Conservation (phyloP, 768 basidiomycete genomes). For the Piloderma croceum region DNA sequence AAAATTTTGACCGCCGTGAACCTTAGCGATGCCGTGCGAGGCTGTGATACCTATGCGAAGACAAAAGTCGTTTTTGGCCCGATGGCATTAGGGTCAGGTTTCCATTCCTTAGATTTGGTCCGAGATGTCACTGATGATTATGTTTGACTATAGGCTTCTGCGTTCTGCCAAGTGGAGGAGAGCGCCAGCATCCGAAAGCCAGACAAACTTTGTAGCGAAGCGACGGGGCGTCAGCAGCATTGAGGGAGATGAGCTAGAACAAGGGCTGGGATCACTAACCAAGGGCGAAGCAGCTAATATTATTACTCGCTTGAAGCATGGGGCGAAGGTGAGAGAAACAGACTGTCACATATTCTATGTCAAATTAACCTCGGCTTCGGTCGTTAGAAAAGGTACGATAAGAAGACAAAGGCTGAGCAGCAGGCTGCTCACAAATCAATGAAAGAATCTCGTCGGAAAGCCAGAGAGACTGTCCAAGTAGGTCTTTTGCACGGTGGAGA, state of each 20-base stretch:
- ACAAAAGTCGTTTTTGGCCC: conserved; percentile 50
- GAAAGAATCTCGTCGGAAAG: conserved; percentile 48
- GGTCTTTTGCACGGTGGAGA: conserved; percentile 40
- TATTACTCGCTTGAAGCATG: conserved; percentile 72
- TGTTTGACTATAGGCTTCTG: conserved; percentile 38
- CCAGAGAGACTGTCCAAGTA: conserved; percentile 53
- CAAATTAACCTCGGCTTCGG: too few species aligned
- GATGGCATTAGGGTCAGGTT: conserved; percentile 13
- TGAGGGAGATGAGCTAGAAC: neutral
- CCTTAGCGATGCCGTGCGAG: conserved; percentile 57
- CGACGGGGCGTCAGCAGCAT: conserved; percentile 33
- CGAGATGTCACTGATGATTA: too few species aligned
- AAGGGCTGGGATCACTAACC: conserved; percentile 38
- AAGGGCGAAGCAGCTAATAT: conserved; percentile 80
- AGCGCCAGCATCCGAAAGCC: conserved; percentile 53
- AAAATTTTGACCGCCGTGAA: conserved; percentile 47
- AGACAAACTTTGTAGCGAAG: conserved; percentile 52
- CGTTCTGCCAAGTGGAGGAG: conserved; percentile 65
- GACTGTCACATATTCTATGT: too few species aligned
- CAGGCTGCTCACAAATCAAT: conserved; percentile 29
- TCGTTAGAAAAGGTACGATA: too few species aligned
- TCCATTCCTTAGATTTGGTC: neutral
- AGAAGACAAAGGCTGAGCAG: conserved; percentile 38
- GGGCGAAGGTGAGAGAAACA: conserved; percentile 54
- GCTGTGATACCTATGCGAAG: conserved; percentile 61